phyloP scores from a whole-genome alignment of 495 filamentous ascomycete species.

The Hypoxylon intermedium region DNA sequence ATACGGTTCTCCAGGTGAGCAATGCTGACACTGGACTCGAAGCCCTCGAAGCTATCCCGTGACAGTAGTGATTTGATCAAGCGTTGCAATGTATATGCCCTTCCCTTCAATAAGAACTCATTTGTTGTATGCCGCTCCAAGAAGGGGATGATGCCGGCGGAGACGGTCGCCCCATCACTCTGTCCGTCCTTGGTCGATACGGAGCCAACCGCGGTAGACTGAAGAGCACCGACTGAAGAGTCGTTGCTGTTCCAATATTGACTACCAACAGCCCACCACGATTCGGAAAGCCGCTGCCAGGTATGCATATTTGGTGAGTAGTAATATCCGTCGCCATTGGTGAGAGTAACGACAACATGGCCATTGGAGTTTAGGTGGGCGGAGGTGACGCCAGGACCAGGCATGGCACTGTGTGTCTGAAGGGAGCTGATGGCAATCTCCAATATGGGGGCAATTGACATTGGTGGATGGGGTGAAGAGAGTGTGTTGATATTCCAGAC shows the following conservation, averaged over 20 bases:
- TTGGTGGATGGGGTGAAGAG: slow-evolving; percentile 83
- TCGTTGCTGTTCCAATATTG: slow-evolving; percentile 99
- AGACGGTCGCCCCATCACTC: slow-evolving; percentile 68
- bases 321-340: slow-evolving; percentile 89
- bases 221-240: slow-evolving; percentile 76
- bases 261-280: slow-evolving; percentile 97
- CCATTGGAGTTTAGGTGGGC: slow-evolving; percentile 89
- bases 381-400: slow-evolving; percentile 81
- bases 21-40: slow-evolving; percentile 89
- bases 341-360: slow-evolving; percentile 80
- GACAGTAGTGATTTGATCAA: slow-evolving; percentile 85
- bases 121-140: slow-evolving; percentile 93
- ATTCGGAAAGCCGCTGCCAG: slow-evolving; percentile 94
- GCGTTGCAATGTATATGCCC: slow-evolving; percentile 86
- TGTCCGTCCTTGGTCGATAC: slow-evolving; percentile 45
- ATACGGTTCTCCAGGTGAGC: slow-evolving; percentile 96
- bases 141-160: slow-evolving; percentile 89
- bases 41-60: slow-evolving; percentile 87
- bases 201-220: slow-evolving; percentile 68
- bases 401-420: slow-evolving; percentile 72
- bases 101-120: slow-evolving; percentile 88
- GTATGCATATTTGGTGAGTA: slow-evolving; percentile 82
- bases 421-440: slow-evolving; percentile 75
- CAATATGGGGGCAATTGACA: slow-evolving; percentile 87
- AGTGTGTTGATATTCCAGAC: slow-evolving; percentile 93